Base-by-base conservation (phyloP, 2,329 filamentous ascomycete species). In the Ophiocordyceps polyrhachis-furcata region DNA sequence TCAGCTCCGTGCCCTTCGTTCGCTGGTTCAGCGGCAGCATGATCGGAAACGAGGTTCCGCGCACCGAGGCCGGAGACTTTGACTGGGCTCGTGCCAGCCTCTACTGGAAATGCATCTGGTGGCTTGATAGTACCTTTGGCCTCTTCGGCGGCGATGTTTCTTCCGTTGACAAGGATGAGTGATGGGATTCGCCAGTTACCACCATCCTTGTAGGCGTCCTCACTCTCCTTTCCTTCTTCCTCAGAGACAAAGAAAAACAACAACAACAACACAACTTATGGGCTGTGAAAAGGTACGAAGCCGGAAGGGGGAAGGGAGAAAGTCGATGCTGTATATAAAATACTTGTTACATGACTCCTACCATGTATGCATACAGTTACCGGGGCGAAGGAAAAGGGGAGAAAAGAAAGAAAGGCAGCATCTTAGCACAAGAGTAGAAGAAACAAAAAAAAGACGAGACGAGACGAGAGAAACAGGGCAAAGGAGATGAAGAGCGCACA, bases 31-130 rank as follows among this genome's bases (percentile, higher is more conserved):
- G 76, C 41, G 78, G 65, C 50, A 77, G 66, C 53, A 76, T 88
- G 60, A 87, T 89, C 54, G 83, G 83, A 6, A 78, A 77, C 55
- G 73, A 81, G 56, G 76, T 89, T 37, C 84, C 84, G 8, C 70
- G 81, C 40, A 80, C 71, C 44, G 81, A 86, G 44, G 68, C 72
- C 40, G 84, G 83, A 46, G 77, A 76, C 40, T 88, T 94, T 53
- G 88, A 95, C 60, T 83, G 79, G 68, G 74, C 74, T 40, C 65
- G 65, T 41, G 77, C 77, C 12, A 80, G 75, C 48, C 59, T 81
- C 48, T 81, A 81, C 62, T 81, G 77, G 77, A 75, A 74, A 58
- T 54, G 80, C 40, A 74, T 81, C 52, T 81, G 71, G 63, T 77
- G 68, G 64, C 62, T 81, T 21, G 76, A 80, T 53, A 62, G 65